Percentiles rank a stretch among this genome's conserved stretches.
phyloP scores from a whole-genome alignment of 2,329 filamentous ascomycete species.

The Pyrenophora teres region DNA sequence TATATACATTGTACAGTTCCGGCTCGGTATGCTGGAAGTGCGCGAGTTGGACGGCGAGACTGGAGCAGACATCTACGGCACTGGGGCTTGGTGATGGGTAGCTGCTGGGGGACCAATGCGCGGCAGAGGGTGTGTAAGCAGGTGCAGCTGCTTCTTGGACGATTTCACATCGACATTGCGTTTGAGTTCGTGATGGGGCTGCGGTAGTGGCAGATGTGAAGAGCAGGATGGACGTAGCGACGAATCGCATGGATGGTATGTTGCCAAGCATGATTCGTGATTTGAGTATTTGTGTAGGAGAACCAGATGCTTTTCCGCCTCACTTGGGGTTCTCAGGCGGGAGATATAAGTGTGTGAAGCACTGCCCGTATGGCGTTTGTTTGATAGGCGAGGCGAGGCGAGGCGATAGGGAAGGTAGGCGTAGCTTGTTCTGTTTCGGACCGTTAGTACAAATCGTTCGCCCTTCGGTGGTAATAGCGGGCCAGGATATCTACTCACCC shows the following conservation, averaged over 20 bases:
- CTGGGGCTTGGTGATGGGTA: constrained; percentile 21
- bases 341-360: no score
- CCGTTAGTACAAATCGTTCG: no score
- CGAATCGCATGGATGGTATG: constrained; percentile 16
- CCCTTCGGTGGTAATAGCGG: no score
- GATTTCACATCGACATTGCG: constrained; percentile 39
- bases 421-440: no score
- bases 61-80: constrained; percentile 25
- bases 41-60: constrained; percentile 35
- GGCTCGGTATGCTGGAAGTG: constrained; percentile 30
- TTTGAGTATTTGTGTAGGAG: not conserved
- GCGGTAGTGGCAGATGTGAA: constrained; percentile 16
- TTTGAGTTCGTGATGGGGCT: constrained; percentile 30
- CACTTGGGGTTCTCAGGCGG: not conserved
- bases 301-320: not conserved
- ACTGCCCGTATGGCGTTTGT: not conserved
- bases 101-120: constrained; percentile 27
- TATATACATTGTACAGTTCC: constrained; percentile 34
- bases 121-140: constrained; percentile 24
- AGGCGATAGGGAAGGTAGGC: no score
- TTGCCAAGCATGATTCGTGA: constrained; percentile 19
- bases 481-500: no score
- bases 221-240: not conserved
- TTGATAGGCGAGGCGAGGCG: no score
- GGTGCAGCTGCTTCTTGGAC: constrained; percentile 18